These are phyloP conservation scores for Oryza punctata DNA, from an alignment of 176 grass and related monocot genomes.

Conservation along the genomic window DNA sequence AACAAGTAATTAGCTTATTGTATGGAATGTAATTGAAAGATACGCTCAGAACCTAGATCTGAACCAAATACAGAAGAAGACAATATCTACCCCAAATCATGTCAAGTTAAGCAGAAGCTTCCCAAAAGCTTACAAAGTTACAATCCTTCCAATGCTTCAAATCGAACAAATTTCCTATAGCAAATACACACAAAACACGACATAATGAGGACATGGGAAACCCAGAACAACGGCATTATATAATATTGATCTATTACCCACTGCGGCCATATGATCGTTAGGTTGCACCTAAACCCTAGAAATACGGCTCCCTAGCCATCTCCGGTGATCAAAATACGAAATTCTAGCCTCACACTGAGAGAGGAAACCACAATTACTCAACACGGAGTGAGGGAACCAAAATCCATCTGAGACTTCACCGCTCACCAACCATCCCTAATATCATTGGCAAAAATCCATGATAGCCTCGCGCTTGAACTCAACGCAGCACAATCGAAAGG, in stretches of 20 bases:
- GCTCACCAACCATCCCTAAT: not conserved
- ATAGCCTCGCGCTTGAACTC: not conserved
- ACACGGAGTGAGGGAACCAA: not conserved
- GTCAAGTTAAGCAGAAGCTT: not conserved
- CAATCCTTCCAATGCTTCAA: not conserved
- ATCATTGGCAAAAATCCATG: not conserved
- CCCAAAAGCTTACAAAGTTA: not conserved
- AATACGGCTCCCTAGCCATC: not conserved
- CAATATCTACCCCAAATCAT: not conserved
- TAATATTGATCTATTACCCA: not conserved
- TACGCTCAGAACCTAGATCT: not conserved
- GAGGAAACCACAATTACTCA: not conserved
- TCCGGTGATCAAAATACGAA: not conserved
- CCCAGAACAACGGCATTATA: not conserved
- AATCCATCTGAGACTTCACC: not conserved
- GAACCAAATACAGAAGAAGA: not conserved
- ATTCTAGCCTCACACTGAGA: not conserved
- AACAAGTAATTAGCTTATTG: not conserved
- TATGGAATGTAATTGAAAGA: not conserved
- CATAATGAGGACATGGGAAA: not conserved
- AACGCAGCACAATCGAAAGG: not conserved
- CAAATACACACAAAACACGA: not conserved
- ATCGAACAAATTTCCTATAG: not conserved
- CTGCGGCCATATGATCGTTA: not conserved
- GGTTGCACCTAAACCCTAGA: not conserved